Conservation (phyloP, 1,139 yeast genomes). For the Kazachstania sp. region DNA sequence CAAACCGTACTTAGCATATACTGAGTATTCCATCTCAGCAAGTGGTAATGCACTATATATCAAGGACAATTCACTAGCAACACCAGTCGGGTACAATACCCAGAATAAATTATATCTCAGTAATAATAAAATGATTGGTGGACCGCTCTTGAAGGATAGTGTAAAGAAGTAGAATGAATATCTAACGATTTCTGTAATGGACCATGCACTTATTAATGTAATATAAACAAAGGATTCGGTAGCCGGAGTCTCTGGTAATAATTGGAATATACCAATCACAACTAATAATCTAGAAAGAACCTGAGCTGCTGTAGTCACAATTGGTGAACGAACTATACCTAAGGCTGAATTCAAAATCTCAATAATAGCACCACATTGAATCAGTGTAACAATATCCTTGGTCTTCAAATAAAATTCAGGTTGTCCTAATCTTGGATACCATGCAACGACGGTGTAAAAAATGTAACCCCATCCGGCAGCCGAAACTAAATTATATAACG, state of each 20-base stretch:
- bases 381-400: constrained; percentile 48
- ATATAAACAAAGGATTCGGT: constrained; percentile 48
- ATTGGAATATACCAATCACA: constrained; percentile 73
- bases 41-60: constrained; percentile 58
- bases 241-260: constrained; percentile 60
- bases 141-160: constrained; percentile 32
- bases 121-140: constrained; percentile 53
- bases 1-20: constrained; percentile 47
- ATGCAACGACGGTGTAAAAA: constrained; percentile 39
- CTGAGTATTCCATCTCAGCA: constrained; percentile 48
- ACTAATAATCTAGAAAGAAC: constrained; percentile 76
- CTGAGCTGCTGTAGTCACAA: constrained; percentile 76
- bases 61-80: constrained; percentile 69
- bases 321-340: constrained; percentile 79
- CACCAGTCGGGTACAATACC: constrained; percentile 85
- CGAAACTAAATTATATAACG: constrained; percentile 57
- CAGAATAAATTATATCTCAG: constrained; percentile 77
- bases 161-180: constrained; percentile 72
- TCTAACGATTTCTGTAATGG: constrained; percentile 79
- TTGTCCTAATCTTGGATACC: constrained; percentile 40
- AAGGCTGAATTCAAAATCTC: constrained; percentile 72
- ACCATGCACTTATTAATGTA: constrained; percentile 77
- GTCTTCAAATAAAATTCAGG: constrained; percentile 54
- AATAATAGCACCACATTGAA: constrained; percentile 76
- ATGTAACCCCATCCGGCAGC: constrained; percentile 62